Percentiles rank a stretch among this genome's conserved stretches.
Evolutionary conservation across 208 protist genomes (phyloP).

Genomic region (Crithidia brevicula): DNA sequence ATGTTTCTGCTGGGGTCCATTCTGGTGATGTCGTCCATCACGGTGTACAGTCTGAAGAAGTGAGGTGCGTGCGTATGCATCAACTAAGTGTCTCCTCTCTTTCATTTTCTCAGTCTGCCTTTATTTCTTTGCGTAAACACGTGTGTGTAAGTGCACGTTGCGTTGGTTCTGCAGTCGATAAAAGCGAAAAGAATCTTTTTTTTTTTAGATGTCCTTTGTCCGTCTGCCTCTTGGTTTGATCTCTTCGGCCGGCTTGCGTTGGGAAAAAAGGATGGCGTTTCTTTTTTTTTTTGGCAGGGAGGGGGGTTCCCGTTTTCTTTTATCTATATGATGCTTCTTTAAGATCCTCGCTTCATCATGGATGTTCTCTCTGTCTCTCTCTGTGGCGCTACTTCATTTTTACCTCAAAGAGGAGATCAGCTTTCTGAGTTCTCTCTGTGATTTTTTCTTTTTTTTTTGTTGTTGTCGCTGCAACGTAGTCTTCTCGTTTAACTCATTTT

Average conservation of each 20-base stretch:
- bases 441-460: neutral
- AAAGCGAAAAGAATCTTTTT: constrained; percentile 5
- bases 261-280: no score
- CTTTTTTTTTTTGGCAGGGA: no score
- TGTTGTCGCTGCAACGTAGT: neutral
- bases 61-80: neutral
- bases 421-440: neutral
- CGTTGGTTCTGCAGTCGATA: no score
- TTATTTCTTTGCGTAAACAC: no score
- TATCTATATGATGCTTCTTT: no score
- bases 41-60: constrained; percentile 37
- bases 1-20: constrained; percentile 40
- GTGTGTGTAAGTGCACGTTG: no score
- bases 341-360: no score
- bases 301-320: no score
- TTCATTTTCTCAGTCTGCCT: constrained; percentile 13
- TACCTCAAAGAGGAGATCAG: no score
- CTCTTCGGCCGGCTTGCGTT: no score
- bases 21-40: constrained; percentile 33
- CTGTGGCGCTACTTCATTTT: neutral
- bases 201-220: neutral
- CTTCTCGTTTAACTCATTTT: no score
- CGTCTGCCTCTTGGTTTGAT: neutral
- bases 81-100: constrained; percentile 10
- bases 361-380: neutral